Conservation (phyloP, 805 yeast genomes). For the Metschnikowia lunata region DNA sequence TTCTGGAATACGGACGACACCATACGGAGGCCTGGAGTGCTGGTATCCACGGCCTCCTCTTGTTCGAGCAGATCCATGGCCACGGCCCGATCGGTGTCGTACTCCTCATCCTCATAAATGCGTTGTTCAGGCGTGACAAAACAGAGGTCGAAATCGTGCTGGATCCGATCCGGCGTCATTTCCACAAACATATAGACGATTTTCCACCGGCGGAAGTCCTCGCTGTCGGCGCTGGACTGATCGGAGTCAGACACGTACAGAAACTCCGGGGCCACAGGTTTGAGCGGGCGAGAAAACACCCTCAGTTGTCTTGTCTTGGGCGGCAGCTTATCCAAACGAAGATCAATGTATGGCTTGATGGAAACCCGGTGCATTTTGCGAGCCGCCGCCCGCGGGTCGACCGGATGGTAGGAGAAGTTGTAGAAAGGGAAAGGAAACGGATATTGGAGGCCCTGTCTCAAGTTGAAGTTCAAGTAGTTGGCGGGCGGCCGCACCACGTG, state of each 20-base stretch:
- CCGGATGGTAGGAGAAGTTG: slow-evolving; percentile 40
- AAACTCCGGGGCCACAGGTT: neutral
- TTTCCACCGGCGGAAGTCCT: slow-evolving; percentile 7
- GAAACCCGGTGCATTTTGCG: slow-evolving; percentile 24
- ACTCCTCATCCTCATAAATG: slow-evolving; percentile 7
- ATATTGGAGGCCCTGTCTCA: slow-evolving; percentile 40
- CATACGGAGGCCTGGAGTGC: slow-evolving; percentile 3
- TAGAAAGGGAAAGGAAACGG: slow-evolving; percentile 45
- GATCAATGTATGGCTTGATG: slow-evolving; percentile 35
- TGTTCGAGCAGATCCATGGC: slow-evolving; percentile 4
- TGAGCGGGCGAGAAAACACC: neutral
- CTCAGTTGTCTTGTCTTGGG: neutral
- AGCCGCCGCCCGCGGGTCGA: slow-evolving; percentile 24
- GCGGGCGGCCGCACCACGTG: slow-evolving; percentile 38
- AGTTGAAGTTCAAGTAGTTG: slow-evolving; percentile 30
- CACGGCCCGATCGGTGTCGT: slow-evolving; percentile 5
- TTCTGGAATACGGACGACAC: slow-evolving; percentile 13
- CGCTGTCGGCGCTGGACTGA: slow-evolving; percentile 4
- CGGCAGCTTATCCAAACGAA: slow-evolving; percentile 23
- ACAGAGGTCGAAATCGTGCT: slow-evolving; percentile 4
- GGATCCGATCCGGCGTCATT: slow-evolving; percentile 7
- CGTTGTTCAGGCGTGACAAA: slow-evolving; percentile 4
- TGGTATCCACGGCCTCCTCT: neutral
- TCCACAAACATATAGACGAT: slow-evolving; percentile 6
- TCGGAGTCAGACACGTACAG: slow-evolving; percentile 4